Base-by-base conservation (phyloP, 2,329 filamentous ascomycete species). In the Hymenoscyphus fructigenus region DNA sequence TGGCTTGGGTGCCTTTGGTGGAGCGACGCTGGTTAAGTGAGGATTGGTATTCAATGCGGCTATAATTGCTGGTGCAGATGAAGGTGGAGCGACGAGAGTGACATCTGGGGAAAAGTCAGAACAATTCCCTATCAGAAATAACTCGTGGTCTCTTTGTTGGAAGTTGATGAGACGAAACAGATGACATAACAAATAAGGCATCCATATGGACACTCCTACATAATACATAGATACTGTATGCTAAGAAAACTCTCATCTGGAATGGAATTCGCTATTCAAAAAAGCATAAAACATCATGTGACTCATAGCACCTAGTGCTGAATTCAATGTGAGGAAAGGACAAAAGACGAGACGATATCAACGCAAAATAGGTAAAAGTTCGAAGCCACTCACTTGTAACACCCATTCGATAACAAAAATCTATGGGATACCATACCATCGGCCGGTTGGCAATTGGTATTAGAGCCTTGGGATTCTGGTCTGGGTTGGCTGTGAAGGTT, bases 391-490 rank as follows among this genome's bases (percentile, higher is more conserved):
- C 77, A 91, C 90, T 83, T 73, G 88, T 91, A 69, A 93, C 86
- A 70, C 91, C 91, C 76, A 90, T 91, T 44, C 91, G 87, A 74
- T 92, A 91, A 78, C 91, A 94, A 79, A 92, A 94, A 73, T 94
- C 91, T 50, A 95, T 85, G 5, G 91, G 89, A 76, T 95, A 95
- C 90, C 92, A 94, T 57, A 95, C 89, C 91, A 95, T 95, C 1
- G 91, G 91, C 70, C 91, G 80, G 76, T 95, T 95, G 41, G 91
- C 91, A 66, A 95, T 90, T 5, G 91, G 91, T 7, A 95, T 79
- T 26, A 95, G 84, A 10, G 91, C 91, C 78, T 95, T 95, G 10
- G 91, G 91, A 67, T 91, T 88, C 74, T 93, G 89, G 78, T 90
- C 88, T 5, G 91, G 89, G 67, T 89, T 91, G 2, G 90, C 88